A percentile compares a stretch with the other conserved stretches of the same genome.
These are phyloP conservation scores for Arthrobotrys iridis DNA, from an alignment of 2,329 filamentous ascomycete genomes.

Conservation along the genomic window DNA sequence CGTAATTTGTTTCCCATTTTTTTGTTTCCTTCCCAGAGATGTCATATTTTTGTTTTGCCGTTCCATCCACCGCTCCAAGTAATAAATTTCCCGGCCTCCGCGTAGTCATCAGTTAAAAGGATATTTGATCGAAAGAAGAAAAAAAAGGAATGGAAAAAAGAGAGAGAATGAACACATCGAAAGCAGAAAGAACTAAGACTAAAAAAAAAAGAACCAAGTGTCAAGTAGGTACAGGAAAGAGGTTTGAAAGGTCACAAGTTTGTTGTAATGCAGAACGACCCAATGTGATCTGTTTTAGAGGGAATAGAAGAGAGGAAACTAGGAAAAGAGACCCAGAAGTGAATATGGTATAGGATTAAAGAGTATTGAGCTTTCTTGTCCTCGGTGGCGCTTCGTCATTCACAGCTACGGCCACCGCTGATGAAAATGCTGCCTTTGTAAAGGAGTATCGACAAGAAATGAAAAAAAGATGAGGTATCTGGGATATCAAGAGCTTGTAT, in stretches of 20 bases:
- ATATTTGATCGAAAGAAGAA: conserved; percentile 38
- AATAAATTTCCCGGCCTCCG: neutral
- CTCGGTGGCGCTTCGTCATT: neutral
- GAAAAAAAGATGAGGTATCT: conserved; percentile 14
- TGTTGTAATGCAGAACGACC: neutral
- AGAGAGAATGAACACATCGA: conserved; percentile 22
- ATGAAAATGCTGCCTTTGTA: conserved; percentile 5
- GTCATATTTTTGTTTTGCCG: conserved; percentile 29
- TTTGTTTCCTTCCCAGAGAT: conserved; percentile 7
- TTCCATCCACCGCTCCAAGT: conserved; percentile 13
- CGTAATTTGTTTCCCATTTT: neutral
- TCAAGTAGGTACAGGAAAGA: conserved; percentile 54
- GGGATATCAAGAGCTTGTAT: neutral
- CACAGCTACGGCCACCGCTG: conserved; percentile 7
- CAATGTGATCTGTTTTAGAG: neutral
- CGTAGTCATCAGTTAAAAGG: conserved; percentile 21
- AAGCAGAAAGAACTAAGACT: neutral
- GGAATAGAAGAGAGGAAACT: neutral
- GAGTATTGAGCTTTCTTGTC: conserved; percentile 10
- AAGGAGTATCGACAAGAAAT: conserved; percentile 52
- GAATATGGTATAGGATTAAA: conserved; percentile 12
- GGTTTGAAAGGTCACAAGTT: neutral
- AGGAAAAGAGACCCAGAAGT: neutral
- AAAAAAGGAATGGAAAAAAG: conserved; percentile 23
- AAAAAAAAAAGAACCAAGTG: conserved; percentile 12